Conservation (phyloP, 2,329 filamentous ascomycete genomes). For the Fusarium poae region DNA sequence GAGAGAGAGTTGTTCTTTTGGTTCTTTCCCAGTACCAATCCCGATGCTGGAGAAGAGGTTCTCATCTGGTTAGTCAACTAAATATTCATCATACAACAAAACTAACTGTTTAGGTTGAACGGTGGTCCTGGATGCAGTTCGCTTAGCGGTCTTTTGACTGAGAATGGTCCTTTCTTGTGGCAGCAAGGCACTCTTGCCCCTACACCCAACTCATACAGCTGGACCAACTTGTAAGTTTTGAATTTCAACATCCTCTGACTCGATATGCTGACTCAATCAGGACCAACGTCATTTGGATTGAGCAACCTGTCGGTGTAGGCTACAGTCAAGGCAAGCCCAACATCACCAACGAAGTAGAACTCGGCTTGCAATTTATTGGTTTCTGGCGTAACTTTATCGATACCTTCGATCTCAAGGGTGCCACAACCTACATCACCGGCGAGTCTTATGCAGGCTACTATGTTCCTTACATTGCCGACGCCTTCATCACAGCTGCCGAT, state of each 20-base stretch:
- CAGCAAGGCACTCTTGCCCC: conserved; percentile 76
- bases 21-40: conserved; percentile 72
- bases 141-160: conserved; percentile 68
- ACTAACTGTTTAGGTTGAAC: conserved; percentile 62
- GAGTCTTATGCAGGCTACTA: conserved; percentile 77
- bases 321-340: conserved; percentile 75
- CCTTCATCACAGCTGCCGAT: conserved; percentile 77
- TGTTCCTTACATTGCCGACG: conserved; percentile 78
- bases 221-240: conserved; percentile 69
- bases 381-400: conserved; percentile 85
- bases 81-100: fast-evolving
- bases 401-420: conserved; percentile 75
- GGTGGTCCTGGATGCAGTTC: conserved; percentile 48
- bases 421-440: conserved; percentile 79
- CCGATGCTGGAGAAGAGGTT: conserved; percentile 67
- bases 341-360: conserved; percentile 74
- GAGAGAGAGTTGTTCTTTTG: conserved; percentile 71
- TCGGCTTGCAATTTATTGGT: conserved; percentile 78
- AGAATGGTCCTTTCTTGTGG: conserved; percentile 82
- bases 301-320: conserved; percentile 76
- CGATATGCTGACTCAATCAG: conserved; percentile 2
- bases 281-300: conserved; percentile 82
- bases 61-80: conserved; percentile 64
- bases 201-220: conserved; percentile 76
- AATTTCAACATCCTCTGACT: fast-evolving